phyloP scores from a whole-genome alignment of 2,329 filamentous ascomycete genomes.

The Fusarium denticulatum region DNA sequence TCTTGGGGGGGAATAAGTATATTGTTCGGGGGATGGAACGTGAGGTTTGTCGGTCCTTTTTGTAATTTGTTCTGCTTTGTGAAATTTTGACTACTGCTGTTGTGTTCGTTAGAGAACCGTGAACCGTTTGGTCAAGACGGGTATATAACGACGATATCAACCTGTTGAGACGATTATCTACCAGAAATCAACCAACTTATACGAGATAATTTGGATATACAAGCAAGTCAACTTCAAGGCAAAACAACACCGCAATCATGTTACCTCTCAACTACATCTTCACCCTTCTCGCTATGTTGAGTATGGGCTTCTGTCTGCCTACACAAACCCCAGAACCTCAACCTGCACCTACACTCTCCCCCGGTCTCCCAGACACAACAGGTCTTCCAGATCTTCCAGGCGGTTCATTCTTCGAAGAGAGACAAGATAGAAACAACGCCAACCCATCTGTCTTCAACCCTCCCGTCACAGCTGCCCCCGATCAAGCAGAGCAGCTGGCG shows the following conservation, averaged over 20 bases:
- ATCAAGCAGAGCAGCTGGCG: slow-evolving; percentile 44
- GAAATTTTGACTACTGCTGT: slow-evolving; percentile 10
- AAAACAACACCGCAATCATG: slow-evolving; percentile 4
- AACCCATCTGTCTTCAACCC: slow-evolving; percentile 43
- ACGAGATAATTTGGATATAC: neutral
- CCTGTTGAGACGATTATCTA: neutral
- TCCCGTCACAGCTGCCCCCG: slow-evolving; percentile 47
- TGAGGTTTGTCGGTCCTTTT: neutral
- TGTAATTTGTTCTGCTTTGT: neutral
- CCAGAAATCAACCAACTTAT: neutral
- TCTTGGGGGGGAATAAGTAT: neutral
- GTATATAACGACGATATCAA: slow-evolving; percentile 23
- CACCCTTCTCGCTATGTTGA: slow-evolving; percentile 6
- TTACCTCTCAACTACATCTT: slow-evolving; percentile 3
- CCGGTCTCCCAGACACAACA: slow-evolving; percentile 10
- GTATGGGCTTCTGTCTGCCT: slow-evolving; percentile 20
- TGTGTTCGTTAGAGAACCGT: slow-evolving; percentile 18
- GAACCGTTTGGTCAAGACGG: neutral
- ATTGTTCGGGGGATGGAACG: slow-evolving; percentile 15
- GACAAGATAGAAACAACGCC: slow-evolving; percentile 25
- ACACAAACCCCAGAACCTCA: slow-evolving; percentile 22
- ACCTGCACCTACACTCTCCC: slow-evolving; percentile 6
- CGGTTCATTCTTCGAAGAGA: slow-evolving; percentile 1
- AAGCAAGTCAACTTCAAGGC: neutral
- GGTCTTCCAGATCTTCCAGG: neutral